Evolutionary conservation across 148 eudicot species (phyloP).

Genomic region (Dysphania ambrosioides): DNA sequence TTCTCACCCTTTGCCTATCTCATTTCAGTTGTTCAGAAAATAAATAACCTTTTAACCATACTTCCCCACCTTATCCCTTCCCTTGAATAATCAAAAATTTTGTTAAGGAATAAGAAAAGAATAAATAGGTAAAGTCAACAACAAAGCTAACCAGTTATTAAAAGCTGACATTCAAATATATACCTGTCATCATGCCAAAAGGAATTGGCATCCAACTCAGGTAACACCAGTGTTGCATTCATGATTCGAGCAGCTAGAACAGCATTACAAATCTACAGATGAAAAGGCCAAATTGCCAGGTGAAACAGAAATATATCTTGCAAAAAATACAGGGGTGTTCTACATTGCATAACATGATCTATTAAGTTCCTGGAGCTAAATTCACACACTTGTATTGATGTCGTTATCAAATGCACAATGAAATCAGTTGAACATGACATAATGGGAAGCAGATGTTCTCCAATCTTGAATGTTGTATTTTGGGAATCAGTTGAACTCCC

Average conservation of each 20-base stretch:
- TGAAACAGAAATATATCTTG: not conserved
- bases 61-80: not conserved
- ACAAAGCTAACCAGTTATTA: not conserved
- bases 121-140: conserved; percentile 7
- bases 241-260: conserved; percentile 98
- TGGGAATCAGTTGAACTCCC: no score
- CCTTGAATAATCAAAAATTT: not conserved
- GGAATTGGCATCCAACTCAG: conserved; percentile 89
- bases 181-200: conserved; percentile 96
- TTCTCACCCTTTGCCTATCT: not conserved
- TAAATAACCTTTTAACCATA: not conserved
- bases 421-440: no score
- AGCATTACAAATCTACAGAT: conserved; percentile 84
- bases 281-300: conserved; percentile 3
- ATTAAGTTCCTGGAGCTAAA: not conserved
- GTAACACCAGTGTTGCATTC: conserved; percentile 99
- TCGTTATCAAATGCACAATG: not conserved
- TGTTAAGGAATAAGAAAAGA: not conserved
- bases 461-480: no score
- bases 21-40: not conserved
- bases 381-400: not conserved
- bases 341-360: not conserved
- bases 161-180: conserved; percentile 8
- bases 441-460: no score
- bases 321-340: not conserved